A percentile compares a stretch with the other conserved stretches of the same genome.
phyloP scores from a whole-genome alignment of 164 flowering plant species.

The Santalum album region DNA sequence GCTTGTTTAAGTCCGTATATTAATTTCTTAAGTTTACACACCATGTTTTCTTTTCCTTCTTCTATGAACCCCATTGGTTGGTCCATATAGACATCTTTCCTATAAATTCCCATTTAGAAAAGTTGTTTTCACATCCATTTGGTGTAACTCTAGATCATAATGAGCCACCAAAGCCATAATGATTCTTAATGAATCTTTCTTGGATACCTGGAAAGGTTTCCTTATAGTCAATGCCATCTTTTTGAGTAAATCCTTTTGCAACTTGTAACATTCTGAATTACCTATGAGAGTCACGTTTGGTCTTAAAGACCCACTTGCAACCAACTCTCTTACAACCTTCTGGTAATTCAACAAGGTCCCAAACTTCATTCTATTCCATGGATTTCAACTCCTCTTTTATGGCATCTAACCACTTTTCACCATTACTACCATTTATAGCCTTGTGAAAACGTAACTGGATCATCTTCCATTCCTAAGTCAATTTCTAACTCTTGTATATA shows the following conservation, averaged over 20 bases:
- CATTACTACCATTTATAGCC: not conserved
- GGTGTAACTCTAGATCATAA: slow-evolving; percentile 2
- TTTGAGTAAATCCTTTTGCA: not conserved
- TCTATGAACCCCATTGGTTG: not conserved
- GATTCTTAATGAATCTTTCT: not conserved
- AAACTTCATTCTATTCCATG: not conserved
- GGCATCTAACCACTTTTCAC: not conserved
- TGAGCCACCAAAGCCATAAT: not conserved
- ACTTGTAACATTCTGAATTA: not conserved
- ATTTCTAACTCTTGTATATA: not conserved
- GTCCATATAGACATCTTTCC: not conserved
- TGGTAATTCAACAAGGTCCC: not conserved
- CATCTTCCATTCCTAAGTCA: not conserved
- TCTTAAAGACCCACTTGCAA: not conserved
- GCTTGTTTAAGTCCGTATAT: not conserved
- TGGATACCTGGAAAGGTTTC: not conserved
- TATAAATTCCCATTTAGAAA: not conserved
- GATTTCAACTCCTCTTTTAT: not conserved
- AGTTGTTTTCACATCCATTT: slow-evolving; percentile 1
- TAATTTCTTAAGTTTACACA: not conserved
- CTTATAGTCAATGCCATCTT: not conserved
- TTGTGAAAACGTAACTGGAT: not conserved
- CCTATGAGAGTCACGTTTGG: not conserved
- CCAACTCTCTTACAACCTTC: not conserved
- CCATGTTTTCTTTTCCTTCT: not conserved